These are phyloP conservation scores for Pseudogymnoascus sp. DNA, from an alignment of 2,329 filamentous ascomycete genomes.

Conservation along the genomic window DNA sequence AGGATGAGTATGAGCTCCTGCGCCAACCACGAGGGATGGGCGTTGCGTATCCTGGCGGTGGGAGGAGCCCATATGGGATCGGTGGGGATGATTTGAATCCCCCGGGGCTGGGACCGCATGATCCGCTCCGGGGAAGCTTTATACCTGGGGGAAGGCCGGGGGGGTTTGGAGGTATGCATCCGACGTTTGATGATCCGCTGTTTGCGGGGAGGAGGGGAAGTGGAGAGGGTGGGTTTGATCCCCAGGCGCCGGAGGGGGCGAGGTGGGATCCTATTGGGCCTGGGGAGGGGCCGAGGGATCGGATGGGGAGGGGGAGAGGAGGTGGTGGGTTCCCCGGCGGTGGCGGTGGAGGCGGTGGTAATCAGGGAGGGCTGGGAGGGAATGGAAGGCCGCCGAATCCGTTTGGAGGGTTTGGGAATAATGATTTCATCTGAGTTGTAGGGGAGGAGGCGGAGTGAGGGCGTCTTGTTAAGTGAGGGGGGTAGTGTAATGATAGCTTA, in stretches of 20 bases:
- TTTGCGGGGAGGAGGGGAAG: constrained; percentile 53
- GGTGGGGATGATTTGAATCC: constrained; percentile 86
- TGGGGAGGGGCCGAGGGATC: constrained; percentile 40
- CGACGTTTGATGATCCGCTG: constrained; percentile 84
- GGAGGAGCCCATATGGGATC: constrained; percentile 56
- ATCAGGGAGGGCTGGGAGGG: constrained; percentile 46
- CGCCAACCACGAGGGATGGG: constrained; percentile 48
- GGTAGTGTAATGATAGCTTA: background rate
- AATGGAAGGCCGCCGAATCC: constrained; percentile 21
- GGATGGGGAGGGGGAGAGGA: constrained; percentile 34
- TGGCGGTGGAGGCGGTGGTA: constrained; percentile 27
- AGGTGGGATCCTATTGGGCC: constrained; percentile 83
- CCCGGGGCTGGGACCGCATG: constrained; percentile 72
- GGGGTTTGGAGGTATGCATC: constrained; percentile 79
- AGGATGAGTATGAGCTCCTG: constrained; percentile 83
- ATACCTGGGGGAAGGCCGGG: constrained; percentile 48
- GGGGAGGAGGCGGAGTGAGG: background rate
- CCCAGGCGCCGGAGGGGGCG: constrained; percentile 76
- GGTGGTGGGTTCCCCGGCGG: constrained; percentile 39
- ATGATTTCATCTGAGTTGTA: background rate
- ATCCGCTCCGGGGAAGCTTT: constrained; percentile 64
- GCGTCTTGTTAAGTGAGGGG: background rate
- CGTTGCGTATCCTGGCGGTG: constrained; percentile 25
- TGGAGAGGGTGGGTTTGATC: constrained; percentile 47
- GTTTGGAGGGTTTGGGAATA: background rate